These are phyloP conservation scores for Fagopyrum esculentum DNA, from an alignment of 148 eudicot species.

Conservation along the genomic window DNA sequence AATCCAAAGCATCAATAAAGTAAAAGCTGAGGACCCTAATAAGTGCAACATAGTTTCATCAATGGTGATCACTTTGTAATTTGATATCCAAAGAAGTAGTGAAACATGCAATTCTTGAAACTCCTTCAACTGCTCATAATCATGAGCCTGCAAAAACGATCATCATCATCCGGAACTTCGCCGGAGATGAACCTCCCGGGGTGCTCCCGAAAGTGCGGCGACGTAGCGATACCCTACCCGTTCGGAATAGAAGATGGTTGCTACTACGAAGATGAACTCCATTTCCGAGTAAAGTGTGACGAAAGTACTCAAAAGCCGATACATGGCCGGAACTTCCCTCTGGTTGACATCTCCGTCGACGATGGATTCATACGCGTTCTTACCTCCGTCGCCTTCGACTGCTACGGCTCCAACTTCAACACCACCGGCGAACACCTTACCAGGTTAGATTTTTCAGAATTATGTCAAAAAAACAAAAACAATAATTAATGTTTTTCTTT, in stretches of 20 bases:
- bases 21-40: too few species aligned
- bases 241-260: conserved; percentile 7
- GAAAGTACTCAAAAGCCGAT: neutral
- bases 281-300: neutral
- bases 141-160: too few species aligned
- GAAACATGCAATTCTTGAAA: too few species aligned
- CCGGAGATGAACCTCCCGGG: neutral
- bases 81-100: too few species aligned
- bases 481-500: too few species aligned
- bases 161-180: too few species aligned
- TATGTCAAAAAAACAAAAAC: too few species aligned
- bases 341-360: neutral
- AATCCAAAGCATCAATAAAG: too few species aligned
- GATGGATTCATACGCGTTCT: neutral
- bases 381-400: neutral
- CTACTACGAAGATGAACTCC: neutral
- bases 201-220: neutral
- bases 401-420: neutral
- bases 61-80: too few species aligned
- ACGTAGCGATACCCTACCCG: conserved; percentile 10
- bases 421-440: neutral
- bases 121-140: too few species aligned
- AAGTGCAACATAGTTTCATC: too few species aligned
- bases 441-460: neutral
- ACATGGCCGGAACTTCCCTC: neutral